Evolutionary conservation across 2,329 filamentous ascomycete species (phyloP).

Genomic region (Fusarium sp.): DNA sequence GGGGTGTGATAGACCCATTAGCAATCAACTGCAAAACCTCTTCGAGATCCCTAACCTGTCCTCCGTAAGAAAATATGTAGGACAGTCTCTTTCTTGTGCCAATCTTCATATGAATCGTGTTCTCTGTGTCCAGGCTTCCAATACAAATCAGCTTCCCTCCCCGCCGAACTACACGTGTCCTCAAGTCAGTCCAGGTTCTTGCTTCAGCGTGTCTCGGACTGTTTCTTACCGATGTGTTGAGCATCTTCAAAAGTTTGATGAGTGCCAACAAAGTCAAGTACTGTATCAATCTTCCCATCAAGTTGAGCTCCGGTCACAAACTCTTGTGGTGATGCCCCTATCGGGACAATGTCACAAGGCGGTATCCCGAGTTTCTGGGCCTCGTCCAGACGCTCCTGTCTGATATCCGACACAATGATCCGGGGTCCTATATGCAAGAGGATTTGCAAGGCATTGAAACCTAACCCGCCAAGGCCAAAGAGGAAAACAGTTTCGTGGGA

Average conservation of each 20-base stretch:
- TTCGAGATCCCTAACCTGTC: conserved; percentile 54
- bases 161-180: conserved; percentile 19
- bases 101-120: conserved; percentile 58
- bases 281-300: conserved; percentile 25
- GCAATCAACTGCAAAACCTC: conserved; percentile 45
- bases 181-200: background rate
- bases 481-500: conserved; percentile 25
- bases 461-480: conserved; percentile 32
- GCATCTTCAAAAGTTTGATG: conserved; percentile 42
- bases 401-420: conserved; percentile 34
- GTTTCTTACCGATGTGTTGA: conserved; percentile 34
- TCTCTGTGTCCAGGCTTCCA: conserved; percentile 54
- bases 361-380: conserved; percentile 26
- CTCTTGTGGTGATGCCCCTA: conserved; percentile 19
- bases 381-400: conserved; percentile 32
- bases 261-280: conserved; percentile 38
- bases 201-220: background rate
- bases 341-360: conserved; percentile 20
- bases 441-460: conserved; percentile 37
- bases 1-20: conserved; percentile 15
- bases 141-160: conserved; percentile 54
- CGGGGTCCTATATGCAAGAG: conserved; percentile 27
- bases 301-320: conserved; percentile 17
- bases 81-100: conserved; percentile 56
- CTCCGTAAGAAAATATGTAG: conserved; percentile 58